Evolutionary conservation across 2,329 filamentous ascomycete species (phyloP), one percentile per base, ranked within the genome.

Genomic region (Pseudogymnoascus sp.): DNA sequence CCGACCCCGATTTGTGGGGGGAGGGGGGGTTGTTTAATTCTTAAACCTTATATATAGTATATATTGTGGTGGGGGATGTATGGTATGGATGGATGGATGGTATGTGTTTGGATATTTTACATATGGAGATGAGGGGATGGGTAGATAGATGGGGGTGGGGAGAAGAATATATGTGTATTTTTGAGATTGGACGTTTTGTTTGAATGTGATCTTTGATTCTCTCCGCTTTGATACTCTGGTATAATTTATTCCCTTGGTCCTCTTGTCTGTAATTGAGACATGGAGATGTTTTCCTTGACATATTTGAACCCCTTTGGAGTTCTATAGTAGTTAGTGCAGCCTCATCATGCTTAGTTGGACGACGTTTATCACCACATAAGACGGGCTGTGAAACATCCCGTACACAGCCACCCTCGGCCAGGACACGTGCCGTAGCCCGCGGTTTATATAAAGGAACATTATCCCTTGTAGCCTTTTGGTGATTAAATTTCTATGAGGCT

Each of bases 1-100:
- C 31, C 31, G 31, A 37, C 36, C 36, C 36, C 36, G 36, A 34
- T 34, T 34, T 10, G 31, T 34, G 37, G n/a, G n/a, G 37, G 37
- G 7, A 8, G n/a, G 21, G 8, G 42, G 12, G 42, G 12, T 47
- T 47, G 11, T 47, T 40, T 47, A 23, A 47, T 47, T 47, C 42
- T 47, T 47, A 23, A 47, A 47, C 42, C 42, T 47, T 47, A 47
- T 47, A 47, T 47, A 47, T 47, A 47, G 42, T 47, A 47, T 47
- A 47, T 47, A 47, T 47, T 47, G 42, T 47, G 37, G n/a, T 10
- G 37, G 37, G 4, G 4, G 37, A 40, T 40, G 37, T 40, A 34
- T 34, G 31, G 29, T 37, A 37, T n/a, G 36, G 36, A 7, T 14
- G 37, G 37, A 16, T 5, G 37, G 39, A 47, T 26, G 21, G 37